Percentiles rank a stretch among this genome's conserved stretches.
Conservation (phyloP, 2,329 filamentous ascomycete genomes). For the Penicillium sumatraense region DNA sequence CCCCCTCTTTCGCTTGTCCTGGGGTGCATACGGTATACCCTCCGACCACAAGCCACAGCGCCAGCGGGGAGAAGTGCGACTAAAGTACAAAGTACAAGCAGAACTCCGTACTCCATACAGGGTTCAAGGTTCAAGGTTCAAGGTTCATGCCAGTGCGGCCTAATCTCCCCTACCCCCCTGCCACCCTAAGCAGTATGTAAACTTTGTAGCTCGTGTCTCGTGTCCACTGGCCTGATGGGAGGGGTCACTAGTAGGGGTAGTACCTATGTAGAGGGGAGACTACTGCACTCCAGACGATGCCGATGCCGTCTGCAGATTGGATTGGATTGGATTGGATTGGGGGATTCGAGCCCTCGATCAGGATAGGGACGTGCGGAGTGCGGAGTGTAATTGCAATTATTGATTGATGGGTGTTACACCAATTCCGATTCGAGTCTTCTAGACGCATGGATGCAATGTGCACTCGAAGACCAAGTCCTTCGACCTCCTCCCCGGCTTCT, state of each 20-base stretch:
- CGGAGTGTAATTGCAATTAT: background rate
- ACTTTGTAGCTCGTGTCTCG: conserved; percentile 3
- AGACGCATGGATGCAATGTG: background rate
- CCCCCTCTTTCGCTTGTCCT: background rate
- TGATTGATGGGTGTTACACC: conserved; percentile 1
- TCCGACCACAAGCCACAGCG: background rate
- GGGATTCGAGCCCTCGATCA: background rate
- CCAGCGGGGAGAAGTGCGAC: background rate
- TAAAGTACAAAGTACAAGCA: no score
- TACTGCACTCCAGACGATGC: conserved; percentile 3
- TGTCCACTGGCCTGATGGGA: conserved; percentile 2
- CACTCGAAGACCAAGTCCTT: no score
- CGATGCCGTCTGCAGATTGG: background rate
- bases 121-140: background rate
- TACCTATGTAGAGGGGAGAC: background rate
- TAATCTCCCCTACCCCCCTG: background rate
- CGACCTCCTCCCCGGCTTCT: background rate
- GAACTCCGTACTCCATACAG: no score
- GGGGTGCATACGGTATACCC: background rate
- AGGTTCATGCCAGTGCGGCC: background rate
- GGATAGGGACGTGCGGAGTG: background rate
- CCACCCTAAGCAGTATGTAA: background rate
- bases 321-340: background rate
- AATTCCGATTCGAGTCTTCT: background rate
- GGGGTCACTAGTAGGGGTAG: background rate